These are phyloP conservation scores for Fraxinus latifolia DNA, from an alignment of 305 asterid genomes.

Conservation along the genomic window DNA sequence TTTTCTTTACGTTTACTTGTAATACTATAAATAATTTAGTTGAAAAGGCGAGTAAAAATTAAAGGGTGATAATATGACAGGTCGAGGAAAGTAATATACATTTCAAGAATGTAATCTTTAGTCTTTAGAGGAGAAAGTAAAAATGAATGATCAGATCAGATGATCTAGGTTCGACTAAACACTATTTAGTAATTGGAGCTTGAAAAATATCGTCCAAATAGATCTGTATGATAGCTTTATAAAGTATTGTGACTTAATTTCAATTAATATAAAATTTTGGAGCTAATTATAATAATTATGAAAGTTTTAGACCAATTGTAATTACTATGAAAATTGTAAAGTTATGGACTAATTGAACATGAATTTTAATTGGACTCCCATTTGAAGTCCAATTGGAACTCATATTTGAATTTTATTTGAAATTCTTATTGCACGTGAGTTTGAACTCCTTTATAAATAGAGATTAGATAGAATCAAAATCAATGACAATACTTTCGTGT, in stretches of 20 bases:
- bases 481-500: not conserved
- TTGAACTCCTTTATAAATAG: not conserved
- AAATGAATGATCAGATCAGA: too few species aligned
- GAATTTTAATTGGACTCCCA: not conserved
- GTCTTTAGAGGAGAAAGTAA: too few species aligned
- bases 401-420: not conserved
- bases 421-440: not conserved
- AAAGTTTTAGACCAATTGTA: not conserved
- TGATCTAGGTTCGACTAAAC: too few species aligned
- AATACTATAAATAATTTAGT: too few species aligned
- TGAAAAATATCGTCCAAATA: not conserved
- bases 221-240: not conserved
- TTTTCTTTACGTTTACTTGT: not conserved
- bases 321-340: not conserved
- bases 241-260: not conserved
- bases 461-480: not conserved
- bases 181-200: not conserved
- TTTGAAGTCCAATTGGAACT: not conserved
- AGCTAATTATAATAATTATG: too few species aligned
- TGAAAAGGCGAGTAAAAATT: not conserved
- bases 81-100: not conserved
- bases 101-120: too few species aligned
- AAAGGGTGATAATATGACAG: not conserved
- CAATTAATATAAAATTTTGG: not conserved
- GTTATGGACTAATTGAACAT: not conserved